Percentiles rank a stretch among this genome's conserved stretches.
Conservation (phyloP, 495 filamentous ascomycete species). For the Aspergillus avenaceus region DNA sequence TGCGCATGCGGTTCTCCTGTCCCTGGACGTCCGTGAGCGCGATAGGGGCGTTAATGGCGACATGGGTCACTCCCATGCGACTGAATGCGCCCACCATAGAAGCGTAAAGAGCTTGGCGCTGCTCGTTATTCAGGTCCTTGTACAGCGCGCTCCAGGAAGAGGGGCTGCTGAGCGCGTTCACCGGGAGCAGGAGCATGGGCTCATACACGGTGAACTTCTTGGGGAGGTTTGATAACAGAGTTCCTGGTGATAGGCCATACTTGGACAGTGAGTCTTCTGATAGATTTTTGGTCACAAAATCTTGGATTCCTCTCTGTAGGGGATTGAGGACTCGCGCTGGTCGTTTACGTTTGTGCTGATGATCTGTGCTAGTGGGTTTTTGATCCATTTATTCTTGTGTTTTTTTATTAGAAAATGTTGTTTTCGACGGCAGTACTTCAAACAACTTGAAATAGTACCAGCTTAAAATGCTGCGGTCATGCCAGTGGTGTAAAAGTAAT, state of each 20-base stretch:
- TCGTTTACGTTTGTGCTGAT: conserved; percentile 7
- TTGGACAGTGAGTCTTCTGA: conserved; percentile 8
- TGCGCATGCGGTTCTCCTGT: conserved; percentile 61
- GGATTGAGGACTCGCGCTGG: conserved; percentile 17
- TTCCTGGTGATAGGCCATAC: conserved; percentile 11
- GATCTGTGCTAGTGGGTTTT: neutral
- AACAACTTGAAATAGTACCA: too few relatives aligned
- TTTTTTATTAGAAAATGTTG: too few relatives aligned
- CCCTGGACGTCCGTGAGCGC: conserved; percentile 18
- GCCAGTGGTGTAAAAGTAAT: too few relatives aligned
- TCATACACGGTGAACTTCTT: conserved; percentile 66
- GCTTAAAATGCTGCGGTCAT: too few relatives aligned
- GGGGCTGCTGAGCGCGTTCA: conserved; percentile 49
- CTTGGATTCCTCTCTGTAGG: conserved; percentile 29
- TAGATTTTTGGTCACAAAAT: conserved; percentile 23
- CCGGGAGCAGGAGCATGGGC: conserved; percentile 64
- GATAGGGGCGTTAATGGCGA: conserved; percentile 73
- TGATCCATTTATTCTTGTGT: neutral
- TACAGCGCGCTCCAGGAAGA: conserved; percentile 46
- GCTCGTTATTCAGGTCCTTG: conserved; percentile 8
- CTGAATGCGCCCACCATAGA: conserved; percentile 43
- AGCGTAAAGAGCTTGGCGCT: conserved; percentile 44
- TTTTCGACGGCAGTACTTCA: too few relatives aligned
- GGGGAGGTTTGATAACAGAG: conserved; percentile 39
- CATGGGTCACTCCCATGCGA: conserved; percentile 52